Evolutionary conservation across 1,284 basidiomycete genomes (phyloP).

Genomic region (Porphyrellus sp.): DNA sequence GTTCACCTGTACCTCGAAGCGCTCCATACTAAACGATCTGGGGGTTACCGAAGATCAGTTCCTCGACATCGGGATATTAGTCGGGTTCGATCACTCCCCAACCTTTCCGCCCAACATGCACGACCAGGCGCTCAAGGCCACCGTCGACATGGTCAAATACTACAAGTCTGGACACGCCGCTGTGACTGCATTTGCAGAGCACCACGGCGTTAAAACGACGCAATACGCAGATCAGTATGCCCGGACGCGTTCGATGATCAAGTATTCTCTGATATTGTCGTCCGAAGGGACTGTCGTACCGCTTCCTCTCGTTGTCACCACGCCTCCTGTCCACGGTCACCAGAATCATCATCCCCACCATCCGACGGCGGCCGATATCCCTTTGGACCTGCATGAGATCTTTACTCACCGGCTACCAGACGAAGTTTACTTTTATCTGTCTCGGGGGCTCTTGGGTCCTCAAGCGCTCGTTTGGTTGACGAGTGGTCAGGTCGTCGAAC

Average conservation of each 20-base stretch:
- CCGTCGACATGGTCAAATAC: conserved; percentile 86
- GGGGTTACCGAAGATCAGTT: conserved; percentile 87
- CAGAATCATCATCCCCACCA: conserved; percentile 61
- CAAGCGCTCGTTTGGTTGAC: conserved; percentile 91
- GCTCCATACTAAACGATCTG: conserved; percentile 72
- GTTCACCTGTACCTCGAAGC: conserved; percentile 87
- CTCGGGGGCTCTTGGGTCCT: conserved; percentile 84
- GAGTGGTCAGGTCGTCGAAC: conserved; percentile 80
- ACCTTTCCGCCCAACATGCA: conserved; percentile 85
- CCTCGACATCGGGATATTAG: conserved; percentile 88
- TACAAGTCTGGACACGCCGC: conserved; percentile 84
- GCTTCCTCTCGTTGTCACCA: conserved; percentile 75
- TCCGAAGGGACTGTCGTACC: conserved; percentile 89
- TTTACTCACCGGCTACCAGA: conserved; percentile 95
- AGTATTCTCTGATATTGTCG: conserved; percentile 87
- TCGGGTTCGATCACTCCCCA: conserved; percentile 85
- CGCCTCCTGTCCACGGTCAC: conserved; percentile 44
- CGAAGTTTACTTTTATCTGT: conserved; percentile 95
- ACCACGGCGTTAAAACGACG: conserved; percentile 72
- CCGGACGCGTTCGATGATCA: conserved; percentile 88
- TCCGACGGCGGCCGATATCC: conserved; percentile 83
- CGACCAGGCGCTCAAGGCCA: conserved; percentile 77
- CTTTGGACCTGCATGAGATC: conserved; percentile 89
- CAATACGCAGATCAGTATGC: conserved; percentile 88
- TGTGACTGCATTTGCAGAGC: conserved; percentile 74